These are phyloP conservation scores for Raffaelea ambrosiae DNA, from an alignment of 2,329 filamentous ascomycete species.

Conservation along the genomic window DNA sequence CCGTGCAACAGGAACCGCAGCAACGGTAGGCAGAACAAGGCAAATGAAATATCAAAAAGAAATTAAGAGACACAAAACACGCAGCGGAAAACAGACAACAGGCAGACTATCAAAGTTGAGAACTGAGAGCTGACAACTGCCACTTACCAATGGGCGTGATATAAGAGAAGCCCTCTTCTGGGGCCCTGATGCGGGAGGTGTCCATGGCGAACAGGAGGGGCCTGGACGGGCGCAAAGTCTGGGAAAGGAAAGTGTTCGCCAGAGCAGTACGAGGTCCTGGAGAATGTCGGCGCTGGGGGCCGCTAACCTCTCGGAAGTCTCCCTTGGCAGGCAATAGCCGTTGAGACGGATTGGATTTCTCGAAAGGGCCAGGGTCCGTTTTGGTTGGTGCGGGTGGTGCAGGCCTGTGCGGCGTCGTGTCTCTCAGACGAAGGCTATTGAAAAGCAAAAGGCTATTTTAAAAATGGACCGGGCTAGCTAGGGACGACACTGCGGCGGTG, in stretches of 20 bases:
- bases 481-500: no score
- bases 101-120: neutral
- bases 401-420: neutral
- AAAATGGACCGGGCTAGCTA: neutral
- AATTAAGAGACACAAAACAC: neutral
- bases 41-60: neutral
- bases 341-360: no score
- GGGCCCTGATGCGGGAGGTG: conserved; percentile 25
- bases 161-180: conserved; percentile 37
- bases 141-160: conserved; percentile 49
- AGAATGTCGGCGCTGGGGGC: no score
- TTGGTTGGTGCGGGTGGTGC: neutral
- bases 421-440: neutral
- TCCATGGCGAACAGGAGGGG: no score
- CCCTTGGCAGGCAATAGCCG: no score
- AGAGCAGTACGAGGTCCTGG: no score
- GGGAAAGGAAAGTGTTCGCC: no score
- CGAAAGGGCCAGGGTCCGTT: neutral
- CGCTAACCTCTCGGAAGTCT: no score
- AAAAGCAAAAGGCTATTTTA: neutral
- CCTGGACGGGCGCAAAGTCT: no score
- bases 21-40: neutral
- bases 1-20: neutral
- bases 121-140: neutral
- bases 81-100: neutral